Evolutionary conservation across 2,329 filamentous ascomycete genomes (phyloP).

Genomic region (Penicillium occitanis): DNA sequence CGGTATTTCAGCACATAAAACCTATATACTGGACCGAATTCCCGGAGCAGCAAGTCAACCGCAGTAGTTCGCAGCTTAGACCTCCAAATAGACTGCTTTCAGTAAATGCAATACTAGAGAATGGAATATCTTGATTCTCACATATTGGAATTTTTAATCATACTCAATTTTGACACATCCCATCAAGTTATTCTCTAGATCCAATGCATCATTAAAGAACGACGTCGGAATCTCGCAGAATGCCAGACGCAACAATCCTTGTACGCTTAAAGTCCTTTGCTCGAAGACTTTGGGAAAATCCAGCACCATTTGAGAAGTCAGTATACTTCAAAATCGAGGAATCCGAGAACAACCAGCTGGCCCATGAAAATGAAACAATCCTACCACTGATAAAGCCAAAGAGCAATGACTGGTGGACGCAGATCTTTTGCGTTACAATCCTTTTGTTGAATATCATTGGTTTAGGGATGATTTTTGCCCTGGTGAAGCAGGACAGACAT

Average conservation of each 20-base stretch:
- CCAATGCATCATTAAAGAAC: not conserved
- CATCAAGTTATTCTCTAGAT: no score
- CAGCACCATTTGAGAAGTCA: not conserved
- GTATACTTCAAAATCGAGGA: not conserved
- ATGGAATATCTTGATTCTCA: not conserved
- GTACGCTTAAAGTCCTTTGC: not conserved
- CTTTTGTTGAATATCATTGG: not conserved
- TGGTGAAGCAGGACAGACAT: not conserved
- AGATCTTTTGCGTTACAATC: conserved; percentile 1
- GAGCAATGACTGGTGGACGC: not conserved
- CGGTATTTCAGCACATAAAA: not conserved
- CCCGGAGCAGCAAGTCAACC: not conserved
- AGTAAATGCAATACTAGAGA: not conserved
- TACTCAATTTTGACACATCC: not conserved
- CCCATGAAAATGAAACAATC: not conserved
- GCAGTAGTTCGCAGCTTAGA: not conserved
- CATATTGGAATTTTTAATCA: not conserved
- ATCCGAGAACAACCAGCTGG: not conserved
- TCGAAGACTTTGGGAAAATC: not conserved
- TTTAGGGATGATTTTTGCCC: not conserved
- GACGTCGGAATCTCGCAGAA: not conserved
- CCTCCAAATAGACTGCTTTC: not conserved
- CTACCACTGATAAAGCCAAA: not conserved
- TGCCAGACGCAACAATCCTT: not conserved
- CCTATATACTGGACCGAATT: not conserved